Conservation (phyloP, 306 rosid genomes). For the Sicyos edulis region DNA sequence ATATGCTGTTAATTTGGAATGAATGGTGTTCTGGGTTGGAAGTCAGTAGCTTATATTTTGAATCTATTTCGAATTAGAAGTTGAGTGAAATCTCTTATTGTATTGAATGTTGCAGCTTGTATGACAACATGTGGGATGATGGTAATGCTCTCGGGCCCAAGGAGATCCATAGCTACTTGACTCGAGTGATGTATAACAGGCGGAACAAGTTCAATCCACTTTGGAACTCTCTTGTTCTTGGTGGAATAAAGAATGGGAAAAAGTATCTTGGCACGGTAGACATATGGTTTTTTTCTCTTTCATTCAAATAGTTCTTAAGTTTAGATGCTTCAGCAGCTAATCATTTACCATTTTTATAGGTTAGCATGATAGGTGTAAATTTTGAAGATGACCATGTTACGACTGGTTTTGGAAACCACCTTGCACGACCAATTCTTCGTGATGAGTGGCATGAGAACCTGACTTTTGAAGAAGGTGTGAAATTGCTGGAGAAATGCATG, state of each 20-base stretch:
- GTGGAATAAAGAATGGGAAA: constrained; percentile 51
- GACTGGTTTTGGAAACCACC: constrained; percentile 95
- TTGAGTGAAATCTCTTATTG: constrained; percentile 14
- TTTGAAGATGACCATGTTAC: constrained; percentile 88
- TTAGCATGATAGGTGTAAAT: constrained; percentile 83
- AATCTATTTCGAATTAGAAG: background rate
- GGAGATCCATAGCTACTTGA: constrained; percentile 56
- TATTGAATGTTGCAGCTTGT: constrained; percentile 45
- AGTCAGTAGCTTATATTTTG: background rate
- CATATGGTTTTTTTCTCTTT: constrained; percentile 12
- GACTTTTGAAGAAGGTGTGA: constrained; percentile 85
- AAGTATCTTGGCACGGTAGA: constrained; percentile 71
- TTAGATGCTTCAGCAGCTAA: constrained; percentile 19
- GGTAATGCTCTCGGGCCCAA: constrained; percentile 63
- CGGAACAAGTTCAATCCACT: constrained; percentile 57
- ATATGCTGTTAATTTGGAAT: background rate
- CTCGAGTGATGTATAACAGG: constrained; percentile 57
- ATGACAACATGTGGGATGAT: constrained; percentile 80
- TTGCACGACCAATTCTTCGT: constrained; percentile 94
- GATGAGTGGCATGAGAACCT: constrained; percentile 90
- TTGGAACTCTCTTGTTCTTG: constrained; percentile 58
- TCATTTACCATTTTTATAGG: constrained; percentile 37
- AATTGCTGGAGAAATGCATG: constrained; percentile 93
- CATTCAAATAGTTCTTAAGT: constrained; percentile 10
- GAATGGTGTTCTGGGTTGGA: background rate